phyloP scores from a whole-genome alignment of 106 monocot genomes.

The Dendrobium chrysotoxum region DNA sequence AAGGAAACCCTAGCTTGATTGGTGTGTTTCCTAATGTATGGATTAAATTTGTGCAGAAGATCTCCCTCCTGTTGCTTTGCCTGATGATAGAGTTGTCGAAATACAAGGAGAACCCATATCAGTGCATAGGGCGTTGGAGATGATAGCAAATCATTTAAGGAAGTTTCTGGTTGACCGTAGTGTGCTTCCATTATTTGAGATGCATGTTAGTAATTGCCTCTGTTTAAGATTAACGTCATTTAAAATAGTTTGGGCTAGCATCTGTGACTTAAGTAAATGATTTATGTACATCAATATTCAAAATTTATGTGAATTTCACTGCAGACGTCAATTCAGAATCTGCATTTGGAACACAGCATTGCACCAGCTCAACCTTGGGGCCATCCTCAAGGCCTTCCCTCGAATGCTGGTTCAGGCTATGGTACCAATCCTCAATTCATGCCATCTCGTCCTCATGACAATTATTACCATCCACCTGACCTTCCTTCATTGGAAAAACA shows the following conservation, averaged over 20 bases:
- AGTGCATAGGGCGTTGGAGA: conserved; percentile 53
- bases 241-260: too few species aligned
- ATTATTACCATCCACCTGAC: conserved; percentile 60
- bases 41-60: conserved; percentile 36
- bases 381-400: conserved; percentile 52
- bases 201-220: not conserved
- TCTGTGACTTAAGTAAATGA: too few species aligned
- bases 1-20: too few species aligned
- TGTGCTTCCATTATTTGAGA: conserved; percentile 55
- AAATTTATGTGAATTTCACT: not conserved
- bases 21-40: not conserved
- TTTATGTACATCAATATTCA: not conserved
- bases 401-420: conserved; percentile 43
- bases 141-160: conserved; percentile 44
- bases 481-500: conserved; percentile 53
- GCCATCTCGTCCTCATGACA: conserved; percentile 55
- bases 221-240: not conserved
- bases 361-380: conserved; percentile 69
- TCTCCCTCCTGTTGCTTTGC: conserved; percentile 57
- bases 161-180: conserved; percentile 68
- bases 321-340: conserved; percentile 48
- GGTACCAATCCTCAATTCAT: conserved; percentile 53
- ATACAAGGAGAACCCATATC: conserved; percentile 57
- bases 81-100: conserved; percentile 67
- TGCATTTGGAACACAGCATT: conserved; percentile 56